Base-by-base conservation (phyloP, 768 basidiomycete species). In the Amanita rubescens region DNA sequence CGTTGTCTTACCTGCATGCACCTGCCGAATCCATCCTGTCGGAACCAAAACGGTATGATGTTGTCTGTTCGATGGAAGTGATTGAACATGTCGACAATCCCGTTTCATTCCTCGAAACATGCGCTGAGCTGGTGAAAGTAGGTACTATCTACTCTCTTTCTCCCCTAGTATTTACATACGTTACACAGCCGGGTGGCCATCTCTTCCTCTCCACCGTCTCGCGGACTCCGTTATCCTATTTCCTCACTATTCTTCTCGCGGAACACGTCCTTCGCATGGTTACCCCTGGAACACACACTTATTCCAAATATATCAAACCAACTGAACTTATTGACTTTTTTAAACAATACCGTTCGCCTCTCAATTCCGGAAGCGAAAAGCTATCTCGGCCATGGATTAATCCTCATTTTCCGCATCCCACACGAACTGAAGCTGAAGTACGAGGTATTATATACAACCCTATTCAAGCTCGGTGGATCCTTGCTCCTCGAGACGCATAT, bases 61-160 rank as follows among this genome's bases (percentile, higher is more conserved):
- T 94, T 17, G 94, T 99, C 12, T 96, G 93, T 65, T 89, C 94
- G 9, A 91, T 98, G 91, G 96, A 99, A 67, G 95, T 99, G 7
- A 65, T 99, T 27, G 96, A 99, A 70, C 96, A 99, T 63, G 96
- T 99, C 48, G 90, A 96, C 64, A 86, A 95, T 62, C 94, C 96
- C 1, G 75, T 81, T 5, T 75, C 77, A 6, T 99, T 99, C 67
- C 76, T 99, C 46, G 73, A 79, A 25, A 82, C 85, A 35, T 87
- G 93, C 59, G 88, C 88, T 0, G 76, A 85, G 54, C 78, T 98
- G 27, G 81, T 95, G 59, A 98, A 96, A 73, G 94, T 93, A 57
- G 38, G 22, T 34, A 41, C 32, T 14, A 30, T 47, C 22, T 19
- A n/a, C 25, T 30, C 4, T 24, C 6, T 27, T 9, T 33, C 35